Evolutionary conservation across 2,329 filamentous ascomycete genomes (phyloP).

Genomic region (Blumeria graminis): DNA sequence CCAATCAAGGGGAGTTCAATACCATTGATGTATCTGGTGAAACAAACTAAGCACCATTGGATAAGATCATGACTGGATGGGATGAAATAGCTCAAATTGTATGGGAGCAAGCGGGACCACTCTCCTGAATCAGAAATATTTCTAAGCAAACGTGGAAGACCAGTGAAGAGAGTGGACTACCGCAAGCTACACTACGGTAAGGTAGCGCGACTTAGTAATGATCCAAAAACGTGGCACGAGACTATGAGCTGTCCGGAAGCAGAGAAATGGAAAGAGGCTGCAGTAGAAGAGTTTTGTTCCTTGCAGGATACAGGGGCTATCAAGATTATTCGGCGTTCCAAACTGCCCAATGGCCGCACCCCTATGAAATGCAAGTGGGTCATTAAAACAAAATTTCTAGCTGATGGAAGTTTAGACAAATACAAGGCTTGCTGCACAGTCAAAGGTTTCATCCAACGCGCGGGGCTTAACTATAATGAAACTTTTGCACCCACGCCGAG

Average conservation of each 20-base stretch:
- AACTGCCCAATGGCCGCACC: background rate
- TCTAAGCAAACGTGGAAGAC: background rate
- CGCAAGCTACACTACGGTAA: background rate
- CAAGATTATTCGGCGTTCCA: background rate
- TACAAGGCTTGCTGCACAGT: background rate
- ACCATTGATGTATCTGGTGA: background rate
- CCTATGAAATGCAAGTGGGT: background rate
- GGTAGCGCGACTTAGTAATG: background rate
- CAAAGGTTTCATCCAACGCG: background rate
- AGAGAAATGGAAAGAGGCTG: background rate
- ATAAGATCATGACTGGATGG: background rate
- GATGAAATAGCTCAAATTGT: background rate
- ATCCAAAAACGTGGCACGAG: background rate
- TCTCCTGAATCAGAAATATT: background rate
- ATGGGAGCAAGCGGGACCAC: background rate
- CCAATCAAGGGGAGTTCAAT: no score
- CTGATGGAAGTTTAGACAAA: background rate
- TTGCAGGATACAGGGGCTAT: background rate
- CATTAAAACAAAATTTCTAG: background rate
- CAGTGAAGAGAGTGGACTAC: background rate
- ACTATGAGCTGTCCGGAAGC: background rate
- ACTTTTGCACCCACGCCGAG: background rate
- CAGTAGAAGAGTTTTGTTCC: background rate
- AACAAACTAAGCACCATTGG: background rate
- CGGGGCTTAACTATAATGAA: background rate